These are phyloP conservation scores for Ilex aquifolium DNA, from an alignment of 257 asterid genomes.

Conservation along the genomic window DNA sequence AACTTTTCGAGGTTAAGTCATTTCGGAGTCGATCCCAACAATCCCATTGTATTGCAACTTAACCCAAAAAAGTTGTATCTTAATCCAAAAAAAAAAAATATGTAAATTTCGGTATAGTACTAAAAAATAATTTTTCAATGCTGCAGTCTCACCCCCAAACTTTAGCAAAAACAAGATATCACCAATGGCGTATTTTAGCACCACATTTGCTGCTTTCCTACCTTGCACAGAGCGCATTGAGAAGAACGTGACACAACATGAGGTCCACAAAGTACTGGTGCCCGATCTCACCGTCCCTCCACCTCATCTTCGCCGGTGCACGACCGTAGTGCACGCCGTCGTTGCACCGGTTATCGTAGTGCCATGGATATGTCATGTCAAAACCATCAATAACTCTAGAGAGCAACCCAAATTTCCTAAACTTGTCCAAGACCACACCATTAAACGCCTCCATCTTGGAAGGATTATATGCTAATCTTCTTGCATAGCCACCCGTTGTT, in stretches of 20 bases:
- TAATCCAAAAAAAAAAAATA: too few species aligned
- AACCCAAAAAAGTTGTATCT: too few species aligned
- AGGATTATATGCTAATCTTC: slow-evolving; percentile 74
- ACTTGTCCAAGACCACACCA: slow-evolving; percentile 71
- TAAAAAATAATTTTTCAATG: too few species aligned
- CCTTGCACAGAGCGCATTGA: slow-evolving; percentile 46
- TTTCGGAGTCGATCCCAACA: too few species aligned
- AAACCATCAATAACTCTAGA: slow-evolving; percentile 61
- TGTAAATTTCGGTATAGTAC: too few species aligned
- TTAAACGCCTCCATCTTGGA: slow-evolving; percentile 88
- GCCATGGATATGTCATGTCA: slow-evolving; percentile 96
- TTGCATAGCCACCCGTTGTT: slow-evolving; percentile 75
- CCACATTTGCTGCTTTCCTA: background rate
- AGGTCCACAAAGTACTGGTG: slow-evolving; percentile 92
- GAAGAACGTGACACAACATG: slow-evolving; percentile 81
- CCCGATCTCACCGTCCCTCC: slow-evolving; percentile 87
- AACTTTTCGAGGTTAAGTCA: too few species aligned
- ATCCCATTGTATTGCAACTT: too few species aligned
- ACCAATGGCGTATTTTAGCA: background rate
- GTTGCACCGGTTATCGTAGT: slow-evolving; percentile 76
- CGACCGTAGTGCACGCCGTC: slow-evolving; percentile 98
- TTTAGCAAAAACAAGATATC: too few species aligned
- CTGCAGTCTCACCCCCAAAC: too few species aligned
- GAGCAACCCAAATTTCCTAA: slow-evolving; percentile 48
- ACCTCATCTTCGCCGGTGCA: slow-evolving; percentile 60